phyloP scores from a whole-genome alignment of 192 early-diverging fungal genomes.

The Coemansia javaensis region DNA sequence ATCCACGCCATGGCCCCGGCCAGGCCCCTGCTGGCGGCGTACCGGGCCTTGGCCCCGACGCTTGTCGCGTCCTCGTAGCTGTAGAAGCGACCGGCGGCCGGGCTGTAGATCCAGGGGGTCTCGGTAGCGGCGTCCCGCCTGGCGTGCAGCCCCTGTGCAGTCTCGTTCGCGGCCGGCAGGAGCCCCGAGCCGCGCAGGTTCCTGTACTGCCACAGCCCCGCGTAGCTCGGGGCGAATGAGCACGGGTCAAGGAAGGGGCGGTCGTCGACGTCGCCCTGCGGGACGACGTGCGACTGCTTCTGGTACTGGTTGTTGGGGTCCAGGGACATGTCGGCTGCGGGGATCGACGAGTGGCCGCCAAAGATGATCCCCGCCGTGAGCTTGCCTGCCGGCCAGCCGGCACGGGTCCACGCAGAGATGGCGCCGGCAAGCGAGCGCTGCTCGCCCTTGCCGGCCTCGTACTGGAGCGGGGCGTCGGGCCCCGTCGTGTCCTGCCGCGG shows the following conservation, averaged over 20 bases:
- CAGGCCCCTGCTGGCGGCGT: constrained; percentile 52
- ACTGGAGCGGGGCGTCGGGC: constrained; percentile 59
- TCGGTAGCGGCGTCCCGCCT: constrained; percentile 53
- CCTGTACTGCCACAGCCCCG: constrained; percentile 63
- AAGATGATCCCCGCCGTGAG: constrained; percentile 57
- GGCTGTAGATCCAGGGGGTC: constrained; percentile 72
- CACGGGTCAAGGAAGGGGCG: constrained; percentile 53
- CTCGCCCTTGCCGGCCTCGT: constrained; percentile 27
- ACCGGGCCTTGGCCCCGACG: constrained; percentile 55
- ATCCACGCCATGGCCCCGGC: constrained; percentile 67
- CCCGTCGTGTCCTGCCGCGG: constrained; percentile 54
- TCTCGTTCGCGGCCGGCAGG: constrained; percentile 37
- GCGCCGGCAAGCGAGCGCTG: constrained; percentile 45
- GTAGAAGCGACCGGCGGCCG: constrained; percentile 50
- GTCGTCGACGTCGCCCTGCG: constrained; percentile 54
- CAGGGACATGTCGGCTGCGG: constrained; percentile 49
- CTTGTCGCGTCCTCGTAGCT: constrained; percentile 66
- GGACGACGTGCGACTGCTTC: constrained; percentile 24
- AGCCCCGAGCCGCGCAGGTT: constrained; percentile 59
- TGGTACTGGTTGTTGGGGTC: constrained; percentile 48
- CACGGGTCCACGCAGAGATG: constrained; percentile 51
- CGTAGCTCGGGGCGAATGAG: constrained; percentile 37
- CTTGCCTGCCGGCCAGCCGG: constrained; percentile 58
- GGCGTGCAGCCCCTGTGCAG: too few relatives aligned
- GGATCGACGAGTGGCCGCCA: constrained; percentile 55